A percentile compares a stretch with the other conserved stretches of the same genome.
These are phyloP conservation scores for Gigaspora rosea DNA, from an alignment of 192 early-diverging fungal species.

Conservation along the genomic window DNA sequence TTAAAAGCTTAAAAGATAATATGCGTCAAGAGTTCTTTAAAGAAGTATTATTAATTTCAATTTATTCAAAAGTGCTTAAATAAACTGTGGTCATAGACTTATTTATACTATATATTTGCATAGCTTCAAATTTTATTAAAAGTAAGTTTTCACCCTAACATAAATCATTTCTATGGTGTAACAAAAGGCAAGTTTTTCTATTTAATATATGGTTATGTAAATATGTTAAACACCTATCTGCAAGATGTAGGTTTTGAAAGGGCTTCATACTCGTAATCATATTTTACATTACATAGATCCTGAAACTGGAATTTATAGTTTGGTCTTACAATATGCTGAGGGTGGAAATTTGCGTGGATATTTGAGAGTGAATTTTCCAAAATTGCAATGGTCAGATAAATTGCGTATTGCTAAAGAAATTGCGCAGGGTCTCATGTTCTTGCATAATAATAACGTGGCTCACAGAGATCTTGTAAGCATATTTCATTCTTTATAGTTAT, in stretches of 20 bases:
- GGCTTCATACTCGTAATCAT: neutral
- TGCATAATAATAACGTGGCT: conserved; percentile 36
- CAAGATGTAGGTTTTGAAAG: neutral
- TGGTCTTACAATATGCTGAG: conserved; percentile 36
- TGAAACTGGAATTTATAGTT: neutral
- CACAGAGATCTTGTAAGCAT: conserved; percentile 38
- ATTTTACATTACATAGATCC: neutral
- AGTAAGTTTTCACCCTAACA: no score
- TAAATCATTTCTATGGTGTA: no score
- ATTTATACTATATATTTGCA: no score
- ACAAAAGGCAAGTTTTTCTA: no score
- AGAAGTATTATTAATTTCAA: neutral
- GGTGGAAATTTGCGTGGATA: conserved; percentile 39
- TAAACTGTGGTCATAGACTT: no score
- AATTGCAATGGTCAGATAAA: conserved; percentile 40
- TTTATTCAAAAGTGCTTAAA: no score
- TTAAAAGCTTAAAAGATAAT: neutral
- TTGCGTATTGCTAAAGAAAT: conserved; percentile 40
- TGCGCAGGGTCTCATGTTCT: conserved; percentile 21
- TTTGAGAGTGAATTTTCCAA: conserved; percentile 35
- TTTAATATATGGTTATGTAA: no score
- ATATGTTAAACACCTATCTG: no score
- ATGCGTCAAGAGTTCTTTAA: neutral
- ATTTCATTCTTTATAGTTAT: neutral
- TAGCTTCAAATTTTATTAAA: no score